Evolutionary conservation across 75 land plant species (phyloP).

Genomic region (Isoetes taiwanensis): DNA sequence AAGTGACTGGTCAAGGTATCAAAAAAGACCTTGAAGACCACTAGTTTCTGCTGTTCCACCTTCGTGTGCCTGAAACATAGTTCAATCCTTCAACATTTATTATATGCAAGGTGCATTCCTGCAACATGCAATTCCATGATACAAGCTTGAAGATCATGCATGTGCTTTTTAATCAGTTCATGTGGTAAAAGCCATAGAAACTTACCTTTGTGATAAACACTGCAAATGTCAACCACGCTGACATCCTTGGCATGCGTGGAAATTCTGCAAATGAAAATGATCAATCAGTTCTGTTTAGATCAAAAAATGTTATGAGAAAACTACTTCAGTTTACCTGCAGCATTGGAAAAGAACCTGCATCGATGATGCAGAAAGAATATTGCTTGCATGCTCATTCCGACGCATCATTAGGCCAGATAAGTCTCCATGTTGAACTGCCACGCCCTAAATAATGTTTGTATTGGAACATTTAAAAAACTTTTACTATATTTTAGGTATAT

Average conservation of each 20-base stretch:
- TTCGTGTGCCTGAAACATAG: slow-evolving; percentile 41
- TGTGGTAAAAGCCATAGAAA: no score
- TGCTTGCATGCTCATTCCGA: slow-evolving; percentile 78
- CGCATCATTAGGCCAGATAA: slow-evolving; percentile 75
- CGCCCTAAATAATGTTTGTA: slow-evolving; percentile 55
- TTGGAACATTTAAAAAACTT: no score
- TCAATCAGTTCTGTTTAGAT: background rate
- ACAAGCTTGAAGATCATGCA: no score
- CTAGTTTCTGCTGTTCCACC: slow-evolving; percentile 55
- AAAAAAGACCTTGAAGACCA: slow-evolving; percentile 66
- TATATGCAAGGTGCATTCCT: background rate
- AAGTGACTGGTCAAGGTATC: slow-evolving; percentile 36
- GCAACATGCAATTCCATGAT: background rate
- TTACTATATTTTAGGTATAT: no score
- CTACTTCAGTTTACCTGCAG: slow-evolving; percentile 28
- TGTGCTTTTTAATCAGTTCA: no score
- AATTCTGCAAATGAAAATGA: slow-evolving; percentile 34
- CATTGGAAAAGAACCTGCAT: slow-evolving; percentile 57
- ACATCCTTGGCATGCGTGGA: slow-evolving; percentile 52
- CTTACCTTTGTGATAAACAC: slow-evolving; percentile 86
- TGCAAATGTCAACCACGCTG: slow-evolving; percentile 60
- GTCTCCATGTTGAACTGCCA: slow-evolving; percentile 48
- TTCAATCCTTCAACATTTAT: no score
- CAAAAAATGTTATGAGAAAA: background rate
- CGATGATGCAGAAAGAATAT: slow-evolving; percentile 51